These are phyloP conservation scores for Erythrobasidium yunnanense DNA, from an alignment of 768 basidiomycete species.

Conservation along the genomic window DNA sequence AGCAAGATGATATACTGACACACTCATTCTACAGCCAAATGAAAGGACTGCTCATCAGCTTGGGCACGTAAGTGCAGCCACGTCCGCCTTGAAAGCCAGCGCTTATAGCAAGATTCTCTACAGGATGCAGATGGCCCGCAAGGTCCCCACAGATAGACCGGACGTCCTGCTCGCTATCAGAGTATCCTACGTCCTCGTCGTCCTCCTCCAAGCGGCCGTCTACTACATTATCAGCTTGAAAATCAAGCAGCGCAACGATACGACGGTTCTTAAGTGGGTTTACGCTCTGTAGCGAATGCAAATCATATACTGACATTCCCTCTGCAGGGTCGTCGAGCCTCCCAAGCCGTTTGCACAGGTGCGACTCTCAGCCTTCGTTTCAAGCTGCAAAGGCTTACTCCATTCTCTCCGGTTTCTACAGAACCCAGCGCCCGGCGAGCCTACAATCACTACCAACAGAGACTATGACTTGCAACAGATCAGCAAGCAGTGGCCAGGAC, in stretches of 20 bases:
- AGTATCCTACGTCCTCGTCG: slow-evolving; percentile 65
- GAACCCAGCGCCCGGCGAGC: slow-evolving; percentile 54
- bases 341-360: not conserved
- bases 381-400: too few species aligned
- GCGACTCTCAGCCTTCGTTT: not conserved
- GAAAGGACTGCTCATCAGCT: slow-evolving; percentile 13
- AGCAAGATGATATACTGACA: not conserved
- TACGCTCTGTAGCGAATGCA: not conserved
- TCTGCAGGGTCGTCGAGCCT: not conserved
- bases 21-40: slow-evolving; percentile 18
- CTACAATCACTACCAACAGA: slow-evolving; percentile 78
- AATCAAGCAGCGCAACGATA: slow-evolving; percentile 89
- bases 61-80: slow-evolving; percentile 12
- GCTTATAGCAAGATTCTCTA: not conserved
- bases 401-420: too few species aligned
- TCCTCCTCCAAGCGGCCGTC: slow-evolving; percentile 57
- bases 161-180: slow-evolving; percentile 69
- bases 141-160: slow-evolving; percentile 43
- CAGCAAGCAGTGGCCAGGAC: slow-evolving; percentile 52
- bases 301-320: not conserved
- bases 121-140: not conserved
- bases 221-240: slow-evolving; percentile 72
- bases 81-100: not conserved
- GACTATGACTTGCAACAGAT: slow-evolving; percentile 88
- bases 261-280: slow-evolving; percentile 76